Evolutionary conservation across 2,329 filamentous ascomycete species (phyloP), one percentile per base, ranked within the genome.

Genomic region (Mariannaea sp.): DNA sequence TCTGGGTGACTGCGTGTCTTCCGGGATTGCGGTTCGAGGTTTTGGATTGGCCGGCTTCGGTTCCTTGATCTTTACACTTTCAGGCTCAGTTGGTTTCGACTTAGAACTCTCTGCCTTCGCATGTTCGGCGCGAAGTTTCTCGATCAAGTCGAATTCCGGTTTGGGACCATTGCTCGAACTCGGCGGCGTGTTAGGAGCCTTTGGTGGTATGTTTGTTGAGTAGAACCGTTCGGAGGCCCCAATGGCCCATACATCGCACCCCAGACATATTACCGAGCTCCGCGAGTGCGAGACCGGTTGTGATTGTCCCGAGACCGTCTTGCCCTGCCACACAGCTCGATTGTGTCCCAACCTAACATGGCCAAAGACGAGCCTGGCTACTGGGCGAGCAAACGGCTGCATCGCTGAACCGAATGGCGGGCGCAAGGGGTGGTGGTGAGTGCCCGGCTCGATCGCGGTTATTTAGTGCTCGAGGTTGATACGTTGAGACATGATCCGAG

Each of bases 301-400:
- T 27, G 29, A 24, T 16, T 33, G 36, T 26, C 56, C 52, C 52
- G 45, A 60, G 36, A 54, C 63, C 39, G 54, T 47, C 49, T 56
- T 59, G 50, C 49, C 50, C 13, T 63, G 50, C 51, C 59, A 54
- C 33, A 55, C 49, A 41, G 62, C 55, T 47, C 56, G 60, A 49
- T 62, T 56, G 41, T 68, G 53, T 35, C 65, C 58, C 50, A 65
- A 59, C 57, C 61, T 56, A 50, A 65, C 63, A 50, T 68, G 64
- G 51, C 62, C 58, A 66, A 61, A 67, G 51, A 65, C 67, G 32
- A 66, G 60, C 54, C 69, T 66, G 53, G 60, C 66, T 46, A 58
- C 62, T 43, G 68, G 65, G 50, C 70, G 68, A 56, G 66, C 68
- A 57, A 73, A 65, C 20, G 69, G 67, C 64, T 71, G 71, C 71